phyloP scores from a whole-genome alignment of 2,329 filamentous ascomycete species.

The Beauveria scarabaeidicola region DNA sequence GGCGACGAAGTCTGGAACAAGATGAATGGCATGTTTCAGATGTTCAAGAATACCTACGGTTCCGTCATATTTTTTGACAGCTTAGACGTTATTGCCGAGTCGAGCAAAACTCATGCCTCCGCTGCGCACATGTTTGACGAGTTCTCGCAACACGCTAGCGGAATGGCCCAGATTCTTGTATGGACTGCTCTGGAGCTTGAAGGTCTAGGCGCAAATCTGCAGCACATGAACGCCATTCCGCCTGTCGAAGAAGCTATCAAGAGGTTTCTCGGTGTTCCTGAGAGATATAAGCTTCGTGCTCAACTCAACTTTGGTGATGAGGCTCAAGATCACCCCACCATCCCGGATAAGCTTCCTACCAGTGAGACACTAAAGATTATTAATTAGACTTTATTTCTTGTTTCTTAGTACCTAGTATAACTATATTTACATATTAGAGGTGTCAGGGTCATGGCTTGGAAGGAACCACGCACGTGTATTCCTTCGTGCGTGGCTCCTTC shows the following conservation, averaged over 20 bases:
- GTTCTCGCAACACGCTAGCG: slow-evolving; percentile 70
- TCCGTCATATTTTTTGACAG: slow-evolving; percentile 72
- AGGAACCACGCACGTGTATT: too few species aligned
- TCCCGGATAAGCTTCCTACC: slow-evolving; percentile 44
- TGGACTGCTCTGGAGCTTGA: slow-evolving; percentile 80
- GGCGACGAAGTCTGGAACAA: slow-evolving; percentile 4
- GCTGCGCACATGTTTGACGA: slow-evolving; percentile 73
- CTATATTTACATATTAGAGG: too few species aligned
- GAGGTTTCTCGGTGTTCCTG: slow-evolving; percentile 56
- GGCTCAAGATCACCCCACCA: slow-evolving; percentile 52
- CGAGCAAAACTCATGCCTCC: slow-evolving; percentile 59
- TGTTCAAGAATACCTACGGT: slow-evolving; percentile 8
- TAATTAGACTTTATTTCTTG: too few species aligned
- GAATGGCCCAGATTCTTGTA: slow-evolving; percentile 67
- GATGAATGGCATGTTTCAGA: slow-evolving; percentile 19
- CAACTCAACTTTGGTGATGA: slow-evolving; percentile 77
- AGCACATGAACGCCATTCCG: slow-evolving; percentile 88
- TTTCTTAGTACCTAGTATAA: too few species aligned
- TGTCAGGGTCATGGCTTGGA: too few species aligned
- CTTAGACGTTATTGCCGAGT: slow-evolving; percentile 52
- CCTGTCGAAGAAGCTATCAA: slow-evolving; percentile 6
- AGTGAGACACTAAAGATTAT: slow-evolving; percentile 42
- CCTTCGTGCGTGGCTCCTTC: too few species aligned
- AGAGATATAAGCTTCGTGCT: slow-evolving; percentile 66
- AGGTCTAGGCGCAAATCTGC: slow-evolving; percentile 78